These are phyloP conservation scores for Aspergillus sp. DNA, from an alignment of 2,329 filamentous ascomycete genomes.

Conservation along the genomic window DNA sequence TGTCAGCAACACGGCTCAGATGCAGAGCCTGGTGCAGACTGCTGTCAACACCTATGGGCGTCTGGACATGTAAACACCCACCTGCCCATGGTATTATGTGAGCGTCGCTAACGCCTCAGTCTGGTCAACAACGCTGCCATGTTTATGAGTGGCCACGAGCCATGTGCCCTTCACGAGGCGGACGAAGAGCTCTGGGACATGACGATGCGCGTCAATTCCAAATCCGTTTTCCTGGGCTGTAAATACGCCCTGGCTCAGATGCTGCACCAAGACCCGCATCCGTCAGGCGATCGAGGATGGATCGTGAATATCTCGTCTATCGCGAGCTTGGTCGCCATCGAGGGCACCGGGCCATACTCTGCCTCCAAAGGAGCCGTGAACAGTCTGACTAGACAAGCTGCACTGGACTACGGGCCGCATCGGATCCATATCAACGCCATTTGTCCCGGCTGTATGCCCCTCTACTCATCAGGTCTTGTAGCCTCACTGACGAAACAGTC, in stretches of 20 bases:
- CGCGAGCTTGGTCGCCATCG: slow-evolving; percentile 7
- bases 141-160: slow-evolving; percentile 27
- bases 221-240: slow-evolving; percentile 34
- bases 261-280: slow-evolving; percentile 26
- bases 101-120: slow-evolving; percentile 16
- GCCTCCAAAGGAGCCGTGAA: slow-evolving; percentile 15
- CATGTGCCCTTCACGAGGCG: slow-evolving; percentile 40
- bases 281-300: slow-evolving; percentile 26
- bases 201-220: slow-evolving; percentile 22
- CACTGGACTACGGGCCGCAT: slow-evolving; percentile 7
- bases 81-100: neutral
- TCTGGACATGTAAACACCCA: slow-evolving; percentile 35
- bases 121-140: slow-evolving; percentile 49
- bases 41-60: slow-evolving; percentile 34
- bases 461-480: neutral
- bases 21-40: slow-evolving; percentile 32
- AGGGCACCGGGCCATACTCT: slow-evolving; percentile 23
- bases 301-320: slow-evolving; percentile 26
- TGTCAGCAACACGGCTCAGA: slow-evolving; percentile 31
- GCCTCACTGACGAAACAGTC: slow-evolving; percentile 8
- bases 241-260: slow-evolving; percentile 33
- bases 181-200: slow-evolving; percentile 39
- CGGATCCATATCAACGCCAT: slow-evolving; percentile 7
- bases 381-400: slow-evolving; percentile 2
- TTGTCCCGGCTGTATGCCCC: slow-evolving; percentile 22